Percentiles rank a stretch among this genome's conserved stretches.
phyloP scores from a whole-genome alignment of 345 rosid species.

The Acer yangbiense region DNA sequence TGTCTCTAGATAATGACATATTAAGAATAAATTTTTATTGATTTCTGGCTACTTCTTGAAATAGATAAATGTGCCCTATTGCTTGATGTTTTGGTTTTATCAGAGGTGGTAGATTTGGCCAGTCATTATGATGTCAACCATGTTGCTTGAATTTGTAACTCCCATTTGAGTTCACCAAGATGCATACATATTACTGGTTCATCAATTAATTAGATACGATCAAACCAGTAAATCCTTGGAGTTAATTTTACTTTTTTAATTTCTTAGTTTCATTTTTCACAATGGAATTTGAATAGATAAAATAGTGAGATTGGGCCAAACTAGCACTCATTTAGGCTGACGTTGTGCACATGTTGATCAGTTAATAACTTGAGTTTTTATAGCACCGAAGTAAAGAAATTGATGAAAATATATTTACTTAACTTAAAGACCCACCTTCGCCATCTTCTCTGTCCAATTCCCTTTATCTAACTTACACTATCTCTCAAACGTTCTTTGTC shows the following conservation, averaged over 20 bases:
- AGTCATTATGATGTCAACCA: neutral
- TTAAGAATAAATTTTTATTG: neutral
- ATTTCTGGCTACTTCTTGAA: neutral
- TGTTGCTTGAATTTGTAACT: neutral
- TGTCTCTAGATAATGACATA: neutral
- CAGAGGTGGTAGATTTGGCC: neutral
- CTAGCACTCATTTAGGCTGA: no score
- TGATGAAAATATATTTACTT: no score
- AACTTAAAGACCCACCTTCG: no score
- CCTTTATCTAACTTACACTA: no score
- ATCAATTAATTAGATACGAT: neutral
- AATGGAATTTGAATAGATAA: neutral
- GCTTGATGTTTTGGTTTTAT: neutral
- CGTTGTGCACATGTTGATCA: no score
- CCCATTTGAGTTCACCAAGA: no score
- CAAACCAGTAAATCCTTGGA: conserved; percentile 1
- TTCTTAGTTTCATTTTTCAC: neutral
- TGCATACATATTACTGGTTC: neutral
- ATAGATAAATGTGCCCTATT: neutral
- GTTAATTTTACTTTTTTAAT: no score
- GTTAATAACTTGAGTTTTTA: no score
- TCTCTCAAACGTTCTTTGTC: no score
- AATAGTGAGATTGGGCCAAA: neutral
- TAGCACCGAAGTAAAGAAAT: no score
- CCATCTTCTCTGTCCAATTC: no score